Evolutionary conservation across 2,329 filamentous ascomycete genomes (phyloP), one percentile per base, ranked within the genome.

Genomic region (Hypoxylon sp.): DNA sequence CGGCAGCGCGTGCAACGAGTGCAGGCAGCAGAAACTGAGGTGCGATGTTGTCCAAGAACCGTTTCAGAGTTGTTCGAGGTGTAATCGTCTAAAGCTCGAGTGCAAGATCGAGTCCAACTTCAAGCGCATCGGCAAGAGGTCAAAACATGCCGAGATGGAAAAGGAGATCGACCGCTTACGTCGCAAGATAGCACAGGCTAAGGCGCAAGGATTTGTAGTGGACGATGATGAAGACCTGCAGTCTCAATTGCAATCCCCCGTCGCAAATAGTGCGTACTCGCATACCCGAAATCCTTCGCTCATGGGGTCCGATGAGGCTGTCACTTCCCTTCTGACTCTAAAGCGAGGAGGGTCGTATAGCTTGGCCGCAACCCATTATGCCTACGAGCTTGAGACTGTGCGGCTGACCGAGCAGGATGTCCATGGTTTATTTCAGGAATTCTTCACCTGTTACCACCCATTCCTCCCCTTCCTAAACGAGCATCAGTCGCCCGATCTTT

Each of bases 21-120:
- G 67, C 36, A 69, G 67, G 20, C 67, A 69, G 48, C 67, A 69
- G 58, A 69, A 69, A 58, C 82, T 95, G 67, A 90, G 91, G 75
- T 96, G 92, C 84, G 91, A 95, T 82, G 92, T 95, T 71, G 83
- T 92, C 71, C 91, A 93, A 79, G 91, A 93, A 26, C 91, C 91
- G 16, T 94, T 93, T 77, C 86, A 88, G 73, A 88, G 87, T 72
- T 96, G 92, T 81, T 89, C 89, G 56, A 86, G 92, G 60, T 96
- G 92, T 80, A 87, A 87, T 76, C 91, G 93, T 73, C 86, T 94
- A 74, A 92, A 91, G 78, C 88, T 95, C 65, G 87, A 90, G 66
- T 96, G 92, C 83, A 92, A 93, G 78, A 95, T 96, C 78, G 91
- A 95, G 78, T 92, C 91, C 73, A 93, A 93, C 78, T 95, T 95